Conservation (phyloP, 306 rosid genomes). For the Pachyrhizus erosus region DNA sequence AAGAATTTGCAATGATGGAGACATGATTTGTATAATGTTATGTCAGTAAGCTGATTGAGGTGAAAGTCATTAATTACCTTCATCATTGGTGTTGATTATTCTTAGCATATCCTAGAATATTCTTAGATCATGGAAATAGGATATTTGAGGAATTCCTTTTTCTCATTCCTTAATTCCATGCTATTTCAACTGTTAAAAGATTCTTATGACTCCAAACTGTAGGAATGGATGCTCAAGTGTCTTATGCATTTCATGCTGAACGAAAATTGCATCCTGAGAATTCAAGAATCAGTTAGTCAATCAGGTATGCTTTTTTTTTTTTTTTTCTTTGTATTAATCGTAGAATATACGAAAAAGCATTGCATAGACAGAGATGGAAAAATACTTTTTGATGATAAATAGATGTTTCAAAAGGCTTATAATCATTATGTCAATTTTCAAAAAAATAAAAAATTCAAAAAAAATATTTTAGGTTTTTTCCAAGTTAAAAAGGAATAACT, state of each 20-base stretch:
- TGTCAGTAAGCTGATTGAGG: background rate
- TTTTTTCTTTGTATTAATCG: background rate
- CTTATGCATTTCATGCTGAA: no score
- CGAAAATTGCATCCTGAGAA: slow-evolving; percentile 88
- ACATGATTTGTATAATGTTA: background rate
- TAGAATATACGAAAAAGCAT: background rate
- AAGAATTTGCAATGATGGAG: slow-evolving; percentile 13
- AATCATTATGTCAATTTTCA: no score
- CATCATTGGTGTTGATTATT: slow-evolving; percentile 1
- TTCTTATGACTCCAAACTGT: slow-evolving; percentile 31
- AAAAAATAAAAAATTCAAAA: no score
- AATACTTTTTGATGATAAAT: no score
- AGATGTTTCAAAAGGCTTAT: no score
- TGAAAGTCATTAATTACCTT: slow-evolving; percentile 12
- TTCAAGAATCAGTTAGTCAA: slow-evolving; percentile 82
- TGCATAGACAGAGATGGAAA: no score
- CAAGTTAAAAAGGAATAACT: no score
- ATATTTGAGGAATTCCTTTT: background rate
- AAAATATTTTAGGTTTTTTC: no score
- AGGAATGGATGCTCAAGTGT: slow-evolving; percentile 99
- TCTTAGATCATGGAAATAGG: slow-evolving; percentile 2
- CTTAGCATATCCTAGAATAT: slow-evolving; percentile 17
- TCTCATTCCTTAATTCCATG: background rate
- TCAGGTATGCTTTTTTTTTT: slow-evolving; percentile 64
- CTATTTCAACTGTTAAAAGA: slow-evolving; percentile 13